A percentile compares a stretch with the other conserved stretches of the same genome.
Conservation (phyloP, 179 eudicot species). For the Monotropa hypopitys region DNA sequence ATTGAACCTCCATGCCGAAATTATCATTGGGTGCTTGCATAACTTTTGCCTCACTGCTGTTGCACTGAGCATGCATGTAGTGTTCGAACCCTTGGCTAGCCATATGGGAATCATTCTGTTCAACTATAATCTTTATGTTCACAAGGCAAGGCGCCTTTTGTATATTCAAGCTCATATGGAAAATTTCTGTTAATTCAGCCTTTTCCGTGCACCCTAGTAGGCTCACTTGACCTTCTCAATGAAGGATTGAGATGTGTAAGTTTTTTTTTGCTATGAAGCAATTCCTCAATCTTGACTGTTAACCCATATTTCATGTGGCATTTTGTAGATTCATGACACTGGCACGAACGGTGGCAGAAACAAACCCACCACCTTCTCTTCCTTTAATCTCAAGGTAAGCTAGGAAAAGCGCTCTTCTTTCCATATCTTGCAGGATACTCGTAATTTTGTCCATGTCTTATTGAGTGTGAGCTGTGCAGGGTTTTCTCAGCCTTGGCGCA, state of each 20-base stretch:
- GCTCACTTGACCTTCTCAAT: background rate
- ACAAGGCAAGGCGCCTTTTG: background rate
- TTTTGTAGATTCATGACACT: conserved; percentile 37
- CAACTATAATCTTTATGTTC: background rate
- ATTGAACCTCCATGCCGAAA: background rate
- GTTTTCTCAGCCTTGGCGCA: conserved; percentile 33
- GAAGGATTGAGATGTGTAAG: background rate
- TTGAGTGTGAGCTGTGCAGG: conserved; percentile 28
- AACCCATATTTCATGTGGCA: background rate
- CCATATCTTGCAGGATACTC: background rate
- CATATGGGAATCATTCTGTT: background rate
- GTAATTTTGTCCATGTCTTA: background rate
- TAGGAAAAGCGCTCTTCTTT: conserved; percentile 3
- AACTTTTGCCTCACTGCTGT: background rate
- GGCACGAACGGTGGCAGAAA: conserved; percentile 13
- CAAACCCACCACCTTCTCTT: conserved; percentile 12
- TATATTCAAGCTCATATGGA: background rate
- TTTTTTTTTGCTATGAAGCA: background rate
- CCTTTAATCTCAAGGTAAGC: conserved; percentile 26
- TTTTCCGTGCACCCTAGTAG: background rate
- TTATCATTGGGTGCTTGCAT: background rate
- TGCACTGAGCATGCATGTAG: background rate
- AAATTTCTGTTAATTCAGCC: background rate
- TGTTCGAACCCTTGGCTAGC: conserved; percentile 2
- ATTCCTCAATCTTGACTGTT: background rate